phyloP scores from a whole-genome alignment of 164 flowering plant genomes.

The Chloranthus sessilifolius region DNA sequence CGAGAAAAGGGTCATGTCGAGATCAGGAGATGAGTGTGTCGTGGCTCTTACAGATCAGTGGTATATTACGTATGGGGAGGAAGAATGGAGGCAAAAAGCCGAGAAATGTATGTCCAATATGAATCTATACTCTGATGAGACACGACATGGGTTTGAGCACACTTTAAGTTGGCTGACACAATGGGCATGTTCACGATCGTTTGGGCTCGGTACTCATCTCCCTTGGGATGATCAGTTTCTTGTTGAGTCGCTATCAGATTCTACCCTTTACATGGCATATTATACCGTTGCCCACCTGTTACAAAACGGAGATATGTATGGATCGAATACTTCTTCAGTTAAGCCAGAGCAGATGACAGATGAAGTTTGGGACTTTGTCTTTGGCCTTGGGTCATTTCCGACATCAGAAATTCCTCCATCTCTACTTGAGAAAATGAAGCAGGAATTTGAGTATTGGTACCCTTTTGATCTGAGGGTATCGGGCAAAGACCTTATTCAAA shows the following conservation, averaged over 20 bases:
- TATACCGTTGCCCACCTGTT: constrained; percentile 76
- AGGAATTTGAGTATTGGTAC: constrained; percentile 94
- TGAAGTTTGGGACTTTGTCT: constrained; percentile 81
- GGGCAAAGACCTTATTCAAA: constrained; percentile 91
- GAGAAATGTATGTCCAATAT: constrained; percentile 60
- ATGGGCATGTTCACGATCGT: constrained; percentile 65
- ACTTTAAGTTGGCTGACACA: constrained; percentile 71
- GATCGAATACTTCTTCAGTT: constrained; percentile 46
- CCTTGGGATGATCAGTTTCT: constrained; percentile 90
- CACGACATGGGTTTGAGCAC: constrained; percentile 79
- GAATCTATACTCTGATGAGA: constrained; percentile 68
- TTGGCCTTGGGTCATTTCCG: constrained; percentile 57
- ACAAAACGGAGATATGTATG: constrained; percentile 48
- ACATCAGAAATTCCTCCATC: constrained; percentile 35
- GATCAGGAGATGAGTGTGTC: constrained; percentile 95
- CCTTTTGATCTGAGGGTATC: constrained; percentile 91
- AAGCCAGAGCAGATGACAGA: constrained; percentile 77
- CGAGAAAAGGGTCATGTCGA: constrained; percentile 76
- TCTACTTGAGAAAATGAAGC: constrained; percentile 71
- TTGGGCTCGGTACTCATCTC: constrained; percentile 54
- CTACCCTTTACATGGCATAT: constrained; percentile 89
- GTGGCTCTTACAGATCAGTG: constrained; percentile 94
- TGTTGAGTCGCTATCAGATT: constrained; percentile 88
- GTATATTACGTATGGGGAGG: constrained; percentile 85
- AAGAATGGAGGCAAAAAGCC: constrained; percentile 63